These are phyloP conservation scores for Ustulina deusta DNA, from an alignment of 2,329 filamentous ascomycete species.

Conservation along the genomic window DNA sequence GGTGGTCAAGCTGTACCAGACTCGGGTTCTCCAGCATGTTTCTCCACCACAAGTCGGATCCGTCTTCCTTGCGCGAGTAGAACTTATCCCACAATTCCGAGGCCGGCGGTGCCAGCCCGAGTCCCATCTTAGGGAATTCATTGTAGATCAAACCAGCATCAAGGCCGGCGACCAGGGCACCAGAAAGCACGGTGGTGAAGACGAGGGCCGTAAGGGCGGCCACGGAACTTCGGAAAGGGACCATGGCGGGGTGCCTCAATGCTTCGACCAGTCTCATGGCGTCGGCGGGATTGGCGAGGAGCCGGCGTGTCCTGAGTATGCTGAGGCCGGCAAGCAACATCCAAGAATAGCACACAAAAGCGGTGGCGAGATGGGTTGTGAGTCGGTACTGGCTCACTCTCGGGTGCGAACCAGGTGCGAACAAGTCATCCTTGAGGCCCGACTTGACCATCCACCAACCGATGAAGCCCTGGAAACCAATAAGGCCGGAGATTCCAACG, in stretches of 20 bases:
- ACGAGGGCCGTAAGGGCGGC: slow-evolving; percentile 78
- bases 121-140: slow-evolving; percentile 96
- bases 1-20: slow-evolving; percentile 94
- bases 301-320: slow-evolving; percentile 80
- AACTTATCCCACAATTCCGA: slow-evolving; percentile 86
- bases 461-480: slow-evolving; percentile 94
- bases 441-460: slow-evolving; percentile 99
- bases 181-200: slow-evolving; percentile 92
- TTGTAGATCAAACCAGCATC: slow-evolving; percentile 99
- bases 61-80: slow-evolving; percentile 83
- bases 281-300: slow-evolving; percentile 74
- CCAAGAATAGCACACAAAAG: slow-evolving; percentile 91
- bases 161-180: slow-evolving; percentile 91
- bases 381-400: slow-evolving; percentile 95
- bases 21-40: slow-evolving; percentile 98
- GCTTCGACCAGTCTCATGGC: slow-evolving; percentile 70
- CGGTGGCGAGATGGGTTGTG: slow-evolving; percentile 87
- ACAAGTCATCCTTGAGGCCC: slow-evolving; percentile 93
- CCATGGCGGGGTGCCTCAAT: slow-evolving; percentile 75
- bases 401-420: slow-evolving; percentile 89
- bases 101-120: slow-evolving; percentile 82
- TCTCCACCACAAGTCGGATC: slow-evolving; percentile 91
- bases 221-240: slow-evolving; percentile 78
- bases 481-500: slow-evolving; percentile 84
- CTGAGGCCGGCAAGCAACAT: slow-evolving; percentile 92